Base-by-base conservation (phyloP, 305 asterid genomes). In the Ilex paraguariensis region DNA sequence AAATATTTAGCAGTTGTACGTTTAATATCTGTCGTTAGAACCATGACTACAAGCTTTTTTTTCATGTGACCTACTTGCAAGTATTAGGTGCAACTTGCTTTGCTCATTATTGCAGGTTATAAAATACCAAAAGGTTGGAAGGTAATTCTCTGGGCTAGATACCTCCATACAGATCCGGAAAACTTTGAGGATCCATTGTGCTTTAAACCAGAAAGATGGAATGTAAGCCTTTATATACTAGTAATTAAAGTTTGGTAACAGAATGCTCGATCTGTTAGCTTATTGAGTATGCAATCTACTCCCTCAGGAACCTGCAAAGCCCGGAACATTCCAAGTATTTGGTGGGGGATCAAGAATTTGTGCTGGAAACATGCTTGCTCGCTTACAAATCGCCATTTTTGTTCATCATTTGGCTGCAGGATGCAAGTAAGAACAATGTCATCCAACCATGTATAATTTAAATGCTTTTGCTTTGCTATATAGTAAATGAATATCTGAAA, bases 341-440 rank as follows among this genome's bases (percentile, higher is more conserved):
- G 92, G 88, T 10, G 83, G 79, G 13, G 92, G 88, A 14, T 3
- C 80, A 57, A 82, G 88, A 70, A 62, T 54, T 3, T 84, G 91
- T 55, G 65, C 88, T 0, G 88, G 91, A 62, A 84, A 82, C 64
- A 80, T 82, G 92, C 80, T 76, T 60, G 88, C 87, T 48, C 78
- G 88, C 36, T 57, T 82, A 51, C 88, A 85, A 60, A 54, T 82
- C 5, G 55, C 77, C 17, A 53, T 82, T 46, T 53, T 85, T 3
- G 60, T 85, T 15, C 88, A 85, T 72, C 84, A 80, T 46, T 44
- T 85, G 48, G 84, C 71, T 14, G 53, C 63, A 6, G 77, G 87
- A 10, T 85, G 78, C 81, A 78, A 76, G 88, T 78, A 54, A 56
- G 46, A 21, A 21, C 2, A 14, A 32, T 33, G 16, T 56, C 61